A percentile compares a stretch with the other conserved stretches of the same genome.
Evolutionary conservation across 2,329 filamentous ascomycete species (phyloP).

Genomic region (Neonectria punicea): DNA sequence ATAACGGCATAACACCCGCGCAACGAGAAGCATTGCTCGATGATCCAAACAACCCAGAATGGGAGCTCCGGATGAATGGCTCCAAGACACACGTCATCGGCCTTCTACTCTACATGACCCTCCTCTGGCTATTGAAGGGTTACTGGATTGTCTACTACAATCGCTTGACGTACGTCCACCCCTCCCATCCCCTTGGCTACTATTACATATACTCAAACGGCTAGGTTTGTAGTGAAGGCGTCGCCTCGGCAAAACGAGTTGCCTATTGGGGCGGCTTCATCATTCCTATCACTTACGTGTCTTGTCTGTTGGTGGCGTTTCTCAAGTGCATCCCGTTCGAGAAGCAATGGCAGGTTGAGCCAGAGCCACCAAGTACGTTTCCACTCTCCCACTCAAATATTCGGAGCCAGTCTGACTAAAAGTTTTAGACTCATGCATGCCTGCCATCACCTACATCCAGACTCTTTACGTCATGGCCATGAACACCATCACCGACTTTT

Average conservation of each 20-base stretch:
- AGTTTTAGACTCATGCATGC: background rate
- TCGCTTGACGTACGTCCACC: background rate
- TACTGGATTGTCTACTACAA: background rate
- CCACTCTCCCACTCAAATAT: background rate
- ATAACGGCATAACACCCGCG: background rate
- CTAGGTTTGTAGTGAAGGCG: background rate
- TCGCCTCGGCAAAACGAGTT: background rate
- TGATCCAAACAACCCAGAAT: background rate
- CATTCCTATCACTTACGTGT: slow-evolving; percentile 14
- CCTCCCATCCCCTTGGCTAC: too few relatives aligned
- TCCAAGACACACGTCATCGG: background rate
- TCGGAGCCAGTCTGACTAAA: background rate
- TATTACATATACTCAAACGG: background rate
- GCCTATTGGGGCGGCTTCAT: background rate
- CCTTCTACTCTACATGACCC: background rate
- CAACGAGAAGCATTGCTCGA: background rate
- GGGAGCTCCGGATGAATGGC: background rate
- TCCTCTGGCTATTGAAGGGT: background rate
- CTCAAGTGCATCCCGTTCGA: slow-evolving; percentile 26
- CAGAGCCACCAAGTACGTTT: slow-evolving; percentile 8
- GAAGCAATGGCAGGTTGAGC: slow-evolving; percentile 22
- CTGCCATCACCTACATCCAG: background rate
- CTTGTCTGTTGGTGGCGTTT: slow-evolving; percentile 17
- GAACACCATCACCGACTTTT: background rate
- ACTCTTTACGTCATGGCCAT: background rate